phyloP scores from a whole-genome alignment of 2,329 filamentous ascomycete species.

The Claviceps sorghi region DNA sequence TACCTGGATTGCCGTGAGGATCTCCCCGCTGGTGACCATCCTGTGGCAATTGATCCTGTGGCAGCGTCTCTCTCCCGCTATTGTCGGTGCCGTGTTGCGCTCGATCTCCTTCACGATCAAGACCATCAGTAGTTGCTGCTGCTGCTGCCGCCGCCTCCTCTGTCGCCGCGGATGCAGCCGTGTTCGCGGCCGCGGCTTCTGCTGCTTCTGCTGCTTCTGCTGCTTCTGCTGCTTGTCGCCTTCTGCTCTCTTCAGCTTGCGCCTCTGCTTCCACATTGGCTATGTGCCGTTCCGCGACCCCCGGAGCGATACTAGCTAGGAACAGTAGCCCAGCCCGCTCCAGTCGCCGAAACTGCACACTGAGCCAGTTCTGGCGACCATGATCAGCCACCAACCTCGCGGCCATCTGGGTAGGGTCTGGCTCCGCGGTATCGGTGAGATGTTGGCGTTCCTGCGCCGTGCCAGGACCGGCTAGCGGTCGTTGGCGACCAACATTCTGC shows the following conservation, averaged over 20 bases:
- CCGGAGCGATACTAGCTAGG: constrained; percentile 50
- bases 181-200: no score
- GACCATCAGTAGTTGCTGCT: constrained; percentile 1
- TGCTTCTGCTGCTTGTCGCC: constrained; percentile 26
- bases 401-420: constrained; percentile 36
- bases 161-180: no score
- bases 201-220: constrained; percentile 15
- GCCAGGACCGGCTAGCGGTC: constrained; percentile 10
- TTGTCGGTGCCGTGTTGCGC: not conserved
- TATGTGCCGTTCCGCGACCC: constrained; percentile 51
- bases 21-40: constrained; percentile 1
- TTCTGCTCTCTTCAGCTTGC: constrained; percentile 26
- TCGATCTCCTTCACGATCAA: not conserved
- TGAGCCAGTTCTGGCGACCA: constrained; percentile 18
- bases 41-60: constrained; percentile 2
- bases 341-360: constrained; percentile 32
- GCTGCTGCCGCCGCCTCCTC: no score
- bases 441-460: constrained; percentile 14
- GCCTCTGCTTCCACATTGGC: constrained; percentile 40
- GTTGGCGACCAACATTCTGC: constrained; percentile 11
- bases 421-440: constrained; percentile 15
- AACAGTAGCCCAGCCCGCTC: constrained; percentile 49
- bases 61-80: not conserved
- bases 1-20: not conserved
- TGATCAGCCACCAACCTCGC: constrained; percentile 35